Base-by-base conservation (phyloP, 163 green algal species). In the Coccomyxa subellipsoidea region DNA sequence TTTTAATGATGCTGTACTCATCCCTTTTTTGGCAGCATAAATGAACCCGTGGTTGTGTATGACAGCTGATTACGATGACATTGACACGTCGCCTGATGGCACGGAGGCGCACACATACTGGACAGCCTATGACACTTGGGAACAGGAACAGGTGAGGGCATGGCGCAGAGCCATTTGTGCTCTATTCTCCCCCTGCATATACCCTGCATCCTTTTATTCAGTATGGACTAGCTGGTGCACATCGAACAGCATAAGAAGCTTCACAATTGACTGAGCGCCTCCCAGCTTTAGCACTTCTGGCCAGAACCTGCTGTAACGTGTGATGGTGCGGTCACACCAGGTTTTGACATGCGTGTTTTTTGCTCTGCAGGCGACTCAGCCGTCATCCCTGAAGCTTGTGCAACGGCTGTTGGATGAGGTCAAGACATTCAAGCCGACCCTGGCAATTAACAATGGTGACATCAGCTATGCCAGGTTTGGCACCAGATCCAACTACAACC, bases 361-460 rank as follows among this genome's bases (percentile, higher is more conserved):
- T 27, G 18, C 66, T 18, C 7, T 35, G 29, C 47, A 59, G 47
- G 47, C 47, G 15, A 59, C 47, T 18, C 70, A 77, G 70, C 27
- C 27, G 29, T 31, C 70, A 9, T 77, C 70, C 10, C 70, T 77
- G 7, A 31, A 38, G 32, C 70, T 77, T n/a, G 32, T 39, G 31
- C 27, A 38, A 9, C 70, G 70, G 8, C 70, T 77, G 1, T 10
- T n/a, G 70, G 70, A 31, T 38, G 70, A 77, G 32, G 18, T 77
- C 32, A 77, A 31, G 27, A 31, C 18, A n/a, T 77, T 38, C 32
- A 77, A 77, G 32, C 70, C 70, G 10, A 77, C 70, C 15, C 39
- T 86, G 70, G 69, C 79, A 34, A 54, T 88, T 2, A 82, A 88
- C 82, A 86, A 88, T 31, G 85, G 85, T 29, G 85, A 88, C 85